Conservation (phyloP, 2,329 filamentous ascomycete genomes). For the Tolypocladium capitatum region DNA sequence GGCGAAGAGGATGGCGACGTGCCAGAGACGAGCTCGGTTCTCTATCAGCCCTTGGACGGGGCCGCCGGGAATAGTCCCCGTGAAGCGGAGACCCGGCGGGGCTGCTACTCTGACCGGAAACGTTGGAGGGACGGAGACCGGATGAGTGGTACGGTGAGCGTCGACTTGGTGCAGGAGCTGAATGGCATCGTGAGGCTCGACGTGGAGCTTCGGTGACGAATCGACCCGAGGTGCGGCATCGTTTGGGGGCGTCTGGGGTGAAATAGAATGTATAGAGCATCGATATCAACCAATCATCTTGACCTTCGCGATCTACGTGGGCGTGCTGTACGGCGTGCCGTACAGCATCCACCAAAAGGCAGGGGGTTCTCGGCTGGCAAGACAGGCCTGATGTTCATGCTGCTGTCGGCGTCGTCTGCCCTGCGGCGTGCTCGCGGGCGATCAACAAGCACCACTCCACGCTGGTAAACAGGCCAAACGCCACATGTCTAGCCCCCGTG, state of each 20-base stretch:
- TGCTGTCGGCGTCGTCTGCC: constrained; percentile 58
- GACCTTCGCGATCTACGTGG: constrained; percentile 76
- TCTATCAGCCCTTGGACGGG: constrained; percentile 5
- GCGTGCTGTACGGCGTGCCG: constrained; percentile 59
- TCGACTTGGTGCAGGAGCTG: constrained; percentile 21
- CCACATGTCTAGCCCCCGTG: constrained; percentile 70
- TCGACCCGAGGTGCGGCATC: neutral
- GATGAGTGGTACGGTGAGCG: constrained; percentile 11
- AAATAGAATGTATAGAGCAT: neutral
- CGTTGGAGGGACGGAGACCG: constrained; percentile 1
- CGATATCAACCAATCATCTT: constrained; percentile 54
- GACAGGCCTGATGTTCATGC: constrained; percentile 82
- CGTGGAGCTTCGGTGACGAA: constrained; percentile 17
- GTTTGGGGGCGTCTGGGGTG: neutral
- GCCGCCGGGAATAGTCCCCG: constrained; percentile 3
- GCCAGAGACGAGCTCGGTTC: neutral
- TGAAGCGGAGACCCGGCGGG: constrained; percentile 3
- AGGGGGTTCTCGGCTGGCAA: constrained; percentile 64
- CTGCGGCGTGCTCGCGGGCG: constrained; percentile 52
- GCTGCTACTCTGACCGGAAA: constrained; percentile 2
- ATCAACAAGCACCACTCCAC: constrained; percentile 74
- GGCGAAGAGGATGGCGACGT: neutral
- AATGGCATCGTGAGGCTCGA: constrained; percentile 24
- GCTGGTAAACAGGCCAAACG: constrained; percentile 42
- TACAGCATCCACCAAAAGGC: constrained; percentile 68